Conservation (phyloP, 164 flowering plant species). For the Piper longum region DNA sequence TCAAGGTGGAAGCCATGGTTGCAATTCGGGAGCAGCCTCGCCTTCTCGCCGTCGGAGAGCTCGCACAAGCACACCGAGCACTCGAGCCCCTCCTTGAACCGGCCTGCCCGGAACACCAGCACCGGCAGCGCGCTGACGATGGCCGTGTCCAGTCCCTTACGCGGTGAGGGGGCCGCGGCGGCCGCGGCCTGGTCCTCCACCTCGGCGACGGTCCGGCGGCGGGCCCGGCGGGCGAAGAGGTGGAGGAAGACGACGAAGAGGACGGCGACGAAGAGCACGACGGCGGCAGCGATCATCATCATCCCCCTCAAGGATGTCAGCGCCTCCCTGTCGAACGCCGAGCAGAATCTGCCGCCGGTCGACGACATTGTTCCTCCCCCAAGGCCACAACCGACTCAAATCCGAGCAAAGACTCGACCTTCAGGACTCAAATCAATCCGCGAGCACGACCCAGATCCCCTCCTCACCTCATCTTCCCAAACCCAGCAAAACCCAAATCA, state of each 20-base stretch:
- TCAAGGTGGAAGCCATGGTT: slow-evolving; percentile 54
- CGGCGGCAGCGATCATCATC: slow-evolving; percentile 42
- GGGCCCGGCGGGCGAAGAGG: slow-evolving; percentile 61
- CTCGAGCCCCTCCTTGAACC: slow-evolving; percentile 32
- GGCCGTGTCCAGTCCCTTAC: slow-evolving; percentile 3
- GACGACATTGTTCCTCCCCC: not conserved
- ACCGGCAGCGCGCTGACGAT: slow-evolving; percentile 15
- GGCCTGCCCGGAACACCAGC: slow-evolving; percentile 11
- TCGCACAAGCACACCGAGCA: slow-evolving; percentile 56
- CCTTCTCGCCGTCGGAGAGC: slow-evolving; percentile 35
- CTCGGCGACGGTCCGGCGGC: slow-evolving; percentile 24
- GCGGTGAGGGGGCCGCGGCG: slow-evolving; percentile 10
- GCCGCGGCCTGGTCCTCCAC: slow-evolving; percentile 11
- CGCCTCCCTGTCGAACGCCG: not conserved
- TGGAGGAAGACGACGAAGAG: slow-evolving; percentile 55
- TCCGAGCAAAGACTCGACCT: not conserved
- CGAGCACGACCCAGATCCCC: too few relatives aligned
- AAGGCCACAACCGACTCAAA: too few relatives aligned
- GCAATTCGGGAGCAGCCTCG: slow-evolving; percentile 38
- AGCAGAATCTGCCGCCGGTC: not conserved
- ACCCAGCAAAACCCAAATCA: too few relatives aligned
- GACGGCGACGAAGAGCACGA: slow-evolving; percentile 43
- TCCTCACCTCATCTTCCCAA: too few relatives aligned
- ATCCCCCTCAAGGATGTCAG: slow-evolving; percentile 26
- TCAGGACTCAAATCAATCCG: too few relatives aligned